These are phyloP conservation scores for Phialophora expanda DNA, from an alignment of 2,329 filamentous ascomycete genomes.

Conservation along the genomic window DNA sequence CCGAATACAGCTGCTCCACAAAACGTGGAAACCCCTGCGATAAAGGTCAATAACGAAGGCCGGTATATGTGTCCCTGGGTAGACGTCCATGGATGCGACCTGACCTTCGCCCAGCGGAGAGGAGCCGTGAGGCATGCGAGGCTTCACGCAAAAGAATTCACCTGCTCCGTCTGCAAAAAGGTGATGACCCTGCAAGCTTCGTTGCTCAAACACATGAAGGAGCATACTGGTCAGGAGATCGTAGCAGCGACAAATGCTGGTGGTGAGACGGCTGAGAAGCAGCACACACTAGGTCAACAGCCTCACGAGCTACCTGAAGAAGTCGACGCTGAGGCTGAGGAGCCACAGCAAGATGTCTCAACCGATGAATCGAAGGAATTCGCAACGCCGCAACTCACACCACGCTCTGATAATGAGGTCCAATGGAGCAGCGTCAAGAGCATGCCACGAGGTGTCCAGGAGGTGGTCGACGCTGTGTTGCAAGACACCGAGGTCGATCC, in stretches of 20 bases:
- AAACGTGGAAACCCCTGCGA: background rate
- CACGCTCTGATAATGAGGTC: background rate
- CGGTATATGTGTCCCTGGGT: conserved; percentile 34
- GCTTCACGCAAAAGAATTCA: conserved; percentile 25
- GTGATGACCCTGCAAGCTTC: conserved; percentile 26
- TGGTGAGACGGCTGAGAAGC: background rate
- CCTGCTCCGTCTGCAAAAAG: conserved; percentile 33
- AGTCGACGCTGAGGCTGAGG: background rate
- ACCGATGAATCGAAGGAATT: conserved; percentile 19
- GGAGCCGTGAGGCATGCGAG: conserved; percentile 29
- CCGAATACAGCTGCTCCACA: background rate
- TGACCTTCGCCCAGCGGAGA: conserved; percentile 29
- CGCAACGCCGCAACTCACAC: conserved; percentile 10
- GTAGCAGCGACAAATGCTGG: conserved; percentile 9
- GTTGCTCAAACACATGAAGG: conserved; percentile 27
- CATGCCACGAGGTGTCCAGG: background rate
- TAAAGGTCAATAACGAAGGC: conserved; percentile 14
- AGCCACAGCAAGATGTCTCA: background rate
- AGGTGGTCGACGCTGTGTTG: conserved; percentile 4
- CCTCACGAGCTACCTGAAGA: background rate
- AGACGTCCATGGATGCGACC: conserved; percentile 25
- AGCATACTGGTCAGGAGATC: conserved; percentile 23
- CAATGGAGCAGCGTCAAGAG: background rate
- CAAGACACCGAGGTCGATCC: conserved; percentile 1
- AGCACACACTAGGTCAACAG: background rate